Evolutionary conservation across 2,329 filamentous ascomycete genomes (phyloP).

Genomic region (Colletotrichum liriopes): DNA sequence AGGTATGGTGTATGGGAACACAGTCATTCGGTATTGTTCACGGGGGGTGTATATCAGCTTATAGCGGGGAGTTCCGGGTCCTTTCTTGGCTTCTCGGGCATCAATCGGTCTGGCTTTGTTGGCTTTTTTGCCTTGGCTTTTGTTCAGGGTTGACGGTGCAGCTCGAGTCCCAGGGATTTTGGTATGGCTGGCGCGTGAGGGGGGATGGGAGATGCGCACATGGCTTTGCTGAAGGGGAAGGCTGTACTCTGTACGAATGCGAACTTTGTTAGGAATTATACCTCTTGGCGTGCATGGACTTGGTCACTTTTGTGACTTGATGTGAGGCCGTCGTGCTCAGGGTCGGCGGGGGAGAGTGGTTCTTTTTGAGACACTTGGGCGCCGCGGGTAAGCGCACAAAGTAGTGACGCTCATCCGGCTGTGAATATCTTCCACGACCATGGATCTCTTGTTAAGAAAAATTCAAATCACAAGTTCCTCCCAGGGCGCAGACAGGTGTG

Average conservation of each 20-base stretch:
- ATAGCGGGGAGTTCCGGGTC: constrained; percentile 14
- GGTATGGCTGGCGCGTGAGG: constrained; percentile 1
- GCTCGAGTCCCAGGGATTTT: not conserved
- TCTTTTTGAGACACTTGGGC: not conserved
- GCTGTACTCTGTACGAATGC: not conserved
- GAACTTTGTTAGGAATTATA: not conserved
- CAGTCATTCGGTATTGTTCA: not conserved
- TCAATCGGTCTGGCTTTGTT: not conserved
- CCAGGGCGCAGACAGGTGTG: not conserved
- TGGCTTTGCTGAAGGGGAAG: not conserved
- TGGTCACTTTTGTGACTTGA: not conserved
- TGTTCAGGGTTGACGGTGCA: not conserved
- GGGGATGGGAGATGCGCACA: not conserved
- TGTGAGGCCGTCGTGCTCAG: too few species aligned
- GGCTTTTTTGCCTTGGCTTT: not conserved
- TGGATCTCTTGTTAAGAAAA: not conserved
- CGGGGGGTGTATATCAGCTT: not conserved
- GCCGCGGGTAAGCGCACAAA: not conserved
- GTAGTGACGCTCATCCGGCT: not conserved
- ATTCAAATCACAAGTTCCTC: not conserved
- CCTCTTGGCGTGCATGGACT: not conserved
- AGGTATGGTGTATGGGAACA: not conserved
- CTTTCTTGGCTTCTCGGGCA: not conserved
- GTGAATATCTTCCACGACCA: not conserved
- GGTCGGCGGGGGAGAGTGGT: not conserved